phyloP scores from a whole-genome alignment of 2,329 filamentous ascomycete species.

The Dactylella cylindrospora region DNA sequence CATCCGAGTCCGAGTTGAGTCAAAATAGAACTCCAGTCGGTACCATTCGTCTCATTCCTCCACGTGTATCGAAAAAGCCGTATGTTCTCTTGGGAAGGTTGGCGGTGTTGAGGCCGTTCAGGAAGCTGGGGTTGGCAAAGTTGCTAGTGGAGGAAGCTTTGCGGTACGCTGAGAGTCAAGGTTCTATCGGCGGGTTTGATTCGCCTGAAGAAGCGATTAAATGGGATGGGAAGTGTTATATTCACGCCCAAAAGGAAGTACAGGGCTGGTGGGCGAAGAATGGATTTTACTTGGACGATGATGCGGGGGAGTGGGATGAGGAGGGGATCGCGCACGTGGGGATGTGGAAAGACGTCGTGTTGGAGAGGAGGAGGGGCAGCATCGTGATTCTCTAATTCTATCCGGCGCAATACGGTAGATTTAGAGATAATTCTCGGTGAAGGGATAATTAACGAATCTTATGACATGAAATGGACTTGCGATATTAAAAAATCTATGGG shows the following conservation, averaged over 20 bases:
- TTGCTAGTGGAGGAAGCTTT: slow-evolving; percentile 68
- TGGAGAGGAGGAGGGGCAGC: slow-evolving; percentile 30
- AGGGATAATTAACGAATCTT: neutral
- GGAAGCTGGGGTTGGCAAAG: slow-evolving; percentile 65
- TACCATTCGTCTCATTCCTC: slow-evolving; percentile 77
- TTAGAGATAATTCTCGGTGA: neutral
- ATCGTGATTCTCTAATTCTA: slow-evolving; percentile 25
- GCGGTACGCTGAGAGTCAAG: slow-evolving; percentile 67
- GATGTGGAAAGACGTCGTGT: slow-evolving; percentile 64
- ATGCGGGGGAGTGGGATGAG: slow-evolving; percentile 76
- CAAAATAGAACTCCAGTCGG: slow-evolving; percentile 62
- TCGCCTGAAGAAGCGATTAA: slow-evolving; percentile 51
- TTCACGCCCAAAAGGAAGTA: slow-evolving; percentile 73
- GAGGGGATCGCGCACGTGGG: slow-evolving; percentile 82
- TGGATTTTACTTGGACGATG: slow-evolving; percentile 73
- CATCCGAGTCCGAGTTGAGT: slow-evolving; percentile 47
- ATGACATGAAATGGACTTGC: neutral
- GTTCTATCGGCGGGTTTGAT: slow-evolving; percentile 55
- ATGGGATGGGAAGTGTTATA: slow-evolving; percentile 51
- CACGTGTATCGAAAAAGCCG: slow-evolving; percentile 56
- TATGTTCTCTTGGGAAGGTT: slow-evolving; percentile 82
- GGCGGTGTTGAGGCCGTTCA: slow-evolving; percentile 67
- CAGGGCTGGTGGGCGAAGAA: slow-evolving; percentile 67
- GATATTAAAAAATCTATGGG: no score
- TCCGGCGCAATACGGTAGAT: neutral